Evolutionary conservation across 2,329 filamentous ascomycete species (phyloP).

Genomic region (Botrytis squamosa): DNA sequence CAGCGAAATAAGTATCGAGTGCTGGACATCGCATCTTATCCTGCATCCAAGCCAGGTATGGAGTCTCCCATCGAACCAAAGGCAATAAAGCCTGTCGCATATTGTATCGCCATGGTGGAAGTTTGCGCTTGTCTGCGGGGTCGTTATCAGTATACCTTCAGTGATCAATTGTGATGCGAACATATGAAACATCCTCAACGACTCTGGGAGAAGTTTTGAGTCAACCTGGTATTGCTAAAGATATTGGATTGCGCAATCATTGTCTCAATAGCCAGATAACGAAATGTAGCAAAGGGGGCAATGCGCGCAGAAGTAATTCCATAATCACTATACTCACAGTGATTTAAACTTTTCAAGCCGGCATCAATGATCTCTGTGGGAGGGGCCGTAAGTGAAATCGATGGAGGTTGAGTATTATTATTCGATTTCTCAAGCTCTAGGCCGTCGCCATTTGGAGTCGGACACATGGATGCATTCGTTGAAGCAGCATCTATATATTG

Average conservation of each 20-base stretch:
- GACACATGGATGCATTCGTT: conserved; percentile 40
- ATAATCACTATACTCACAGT: conserved; percentile 53
- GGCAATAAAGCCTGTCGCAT: conserved; percentile 81
- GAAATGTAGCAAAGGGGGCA: background rate
- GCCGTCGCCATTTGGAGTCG: conserved; percentile 38
- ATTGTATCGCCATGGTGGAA: conserved; percentile 85
- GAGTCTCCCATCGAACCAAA: conserved; percentile 90
- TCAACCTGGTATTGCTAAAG: background rate
- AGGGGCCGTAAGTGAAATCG: conserved; percentile 34
- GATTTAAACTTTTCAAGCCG: conserved; percentile 75
- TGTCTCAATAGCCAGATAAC: background rate
- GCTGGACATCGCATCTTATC: conserved; percentile 74
- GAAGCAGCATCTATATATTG: conserved; percentile 31
- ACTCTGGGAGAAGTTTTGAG: background rate
- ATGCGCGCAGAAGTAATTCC: background rate
- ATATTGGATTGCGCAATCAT: background rate
- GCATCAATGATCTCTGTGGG: conserved; percentile 57
- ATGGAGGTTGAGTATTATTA: conserved; percentile 32
- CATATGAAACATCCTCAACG: background rate
- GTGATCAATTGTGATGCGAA: background rate
- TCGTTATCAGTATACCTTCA: conserved; percentile 15
- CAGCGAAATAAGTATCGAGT: conserved; percentile 94
- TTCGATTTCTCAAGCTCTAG: conserved; percentile 37
- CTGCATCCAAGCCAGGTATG: conserved; percentile 87
- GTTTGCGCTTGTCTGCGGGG: conserved; percentile 69